Evolutionary conservation across 768 basidiomycete genomes (phyloP).

Genomic region (Tylopilus rubrobrunneus): DNA sequence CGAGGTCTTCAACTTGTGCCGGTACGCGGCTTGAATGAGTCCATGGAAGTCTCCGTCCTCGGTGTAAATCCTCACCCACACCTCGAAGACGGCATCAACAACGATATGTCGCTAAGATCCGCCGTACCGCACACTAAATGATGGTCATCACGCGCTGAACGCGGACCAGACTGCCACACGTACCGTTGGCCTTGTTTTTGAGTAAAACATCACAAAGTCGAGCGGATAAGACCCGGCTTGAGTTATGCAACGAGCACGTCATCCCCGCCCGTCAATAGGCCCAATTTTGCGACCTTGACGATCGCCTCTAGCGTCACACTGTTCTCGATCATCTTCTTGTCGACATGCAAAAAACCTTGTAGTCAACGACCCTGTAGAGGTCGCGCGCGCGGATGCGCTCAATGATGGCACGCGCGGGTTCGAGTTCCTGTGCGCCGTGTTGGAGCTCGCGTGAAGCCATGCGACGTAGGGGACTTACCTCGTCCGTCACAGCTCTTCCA

Average conservation of each 20-base stretch:
- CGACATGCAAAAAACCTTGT: conserved; percentile 43
- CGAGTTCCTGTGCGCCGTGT: conserved; percentile 52
- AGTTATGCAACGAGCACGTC: conserved; percentile 23
- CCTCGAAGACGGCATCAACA: too few species aligned
- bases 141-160: too few species aligned
- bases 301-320: too few species aligned
- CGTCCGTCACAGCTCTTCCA: conserved; percentile 45
- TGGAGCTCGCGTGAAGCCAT: too few species aligned
- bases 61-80: too few species aligned
- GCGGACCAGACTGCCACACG: conserved; percentile 9
- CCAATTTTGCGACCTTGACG: too few species aligned
- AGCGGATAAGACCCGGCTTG: conserved; percentile 56
- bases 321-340: conserved; percentile 25
- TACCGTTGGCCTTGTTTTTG: conserved; percentile 61
- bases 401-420: too few species aligned
- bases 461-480: conserved; percentile 3
- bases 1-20: too few species aligned
- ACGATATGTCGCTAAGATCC: fast-evolving
- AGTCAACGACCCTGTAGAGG: conserved; percentile 69
- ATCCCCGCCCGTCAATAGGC: conserved; percentile 20
- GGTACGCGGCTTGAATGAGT: too few species aligned
- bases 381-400: too few species aligned
- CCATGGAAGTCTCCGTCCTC: too few species aligned
- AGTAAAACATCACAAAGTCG: conserved; percentile 79
- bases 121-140: conserved; percentile 42